Percentiles rank a stretch among this genome's conserved stretches.
Evolutionary conservation across 371 early-diverging fungal species (phyloP).

Genomic region (Vairimorpha necatrix): DNA sequence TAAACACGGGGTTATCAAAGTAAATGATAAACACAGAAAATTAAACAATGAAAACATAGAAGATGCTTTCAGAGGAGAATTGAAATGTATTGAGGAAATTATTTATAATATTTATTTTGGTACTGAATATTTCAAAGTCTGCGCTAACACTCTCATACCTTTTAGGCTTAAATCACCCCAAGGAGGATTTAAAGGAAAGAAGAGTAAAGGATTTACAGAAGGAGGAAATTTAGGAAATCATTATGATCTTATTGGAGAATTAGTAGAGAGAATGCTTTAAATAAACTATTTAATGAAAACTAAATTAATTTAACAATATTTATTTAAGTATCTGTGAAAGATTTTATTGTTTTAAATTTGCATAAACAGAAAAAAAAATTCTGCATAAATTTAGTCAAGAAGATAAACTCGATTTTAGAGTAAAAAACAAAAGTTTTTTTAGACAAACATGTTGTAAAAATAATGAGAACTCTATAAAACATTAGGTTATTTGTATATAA

Average conservation of each 20-base stretch:
- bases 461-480: not conserved
- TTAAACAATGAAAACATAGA: conserved; percentile 89
- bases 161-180: conserved; percentile 95
- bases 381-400: not conserved
- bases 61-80: conserved; percentile 78
- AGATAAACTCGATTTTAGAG: not conserved
- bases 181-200: conserved; percentile 86
- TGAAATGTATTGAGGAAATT: conserved; percentile 92
- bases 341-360: not conserved
- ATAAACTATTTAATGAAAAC: conserved; percentile 35
- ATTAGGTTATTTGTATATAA: too few relatives aligned
- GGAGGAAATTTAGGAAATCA: conserved; percentile 95
- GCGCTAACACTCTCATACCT: conserved; percentile 96
- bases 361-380: not conserved
- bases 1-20: conserved; percentile 96
- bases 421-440: not conserved
- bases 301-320: not conserved
- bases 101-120: conserved; percentile 96
- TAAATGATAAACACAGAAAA: conserved; percentile 83
- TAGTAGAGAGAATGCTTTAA: conserved; percentile 82
- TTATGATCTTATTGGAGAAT: conserved; percentile 81
- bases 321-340: not conserved
- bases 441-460: not conserved
- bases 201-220: conserved; percentile 87
- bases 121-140: conserved; percentile 89